Percentiles rank a stretch among this genome's conserved stretches.
phyloP scores from a whole-genome alignment of 208 protist species.

The Vickermania ingenoplastis region DNA sequence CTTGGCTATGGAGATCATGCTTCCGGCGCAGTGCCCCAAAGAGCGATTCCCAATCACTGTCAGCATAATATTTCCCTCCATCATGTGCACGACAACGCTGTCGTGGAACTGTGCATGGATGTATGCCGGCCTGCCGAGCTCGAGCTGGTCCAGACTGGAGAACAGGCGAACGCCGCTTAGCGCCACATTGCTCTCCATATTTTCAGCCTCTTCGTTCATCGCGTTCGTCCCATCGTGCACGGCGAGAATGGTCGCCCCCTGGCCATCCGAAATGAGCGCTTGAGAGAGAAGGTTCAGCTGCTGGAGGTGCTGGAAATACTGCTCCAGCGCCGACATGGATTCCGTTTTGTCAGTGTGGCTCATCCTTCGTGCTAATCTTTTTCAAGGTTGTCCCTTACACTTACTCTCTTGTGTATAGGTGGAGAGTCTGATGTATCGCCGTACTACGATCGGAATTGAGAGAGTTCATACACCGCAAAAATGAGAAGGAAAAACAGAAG shows the following conservation, averaged over 20 bases:
- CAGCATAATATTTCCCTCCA: slow-evolving; percentile 47
- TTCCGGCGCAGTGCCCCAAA: slow-evolving; percentile 65
- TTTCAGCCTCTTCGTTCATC: slow-evolving; percentile 17
- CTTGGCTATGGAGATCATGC: slow-evolving; percentile 55
- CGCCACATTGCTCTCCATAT: slow-evolving; percentile 72
- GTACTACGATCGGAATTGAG: too few relatives aligned
- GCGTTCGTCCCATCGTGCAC: neutral
- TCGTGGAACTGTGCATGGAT: slow-evolving; percentile 83
- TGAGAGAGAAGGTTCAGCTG: slow-evolving; percentile 67
- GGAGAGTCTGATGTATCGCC: too few relatives aligned
- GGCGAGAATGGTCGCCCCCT: slow-evolving; percentile 66
- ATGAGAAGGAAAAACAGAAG: too few relatives aligned
- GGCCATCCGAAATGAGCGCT: slow-evolving; percentile 68
- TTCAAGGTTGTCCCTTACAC: too few relatives aligned
- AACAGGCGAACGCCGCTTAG: slow-evolving; percentile 69
- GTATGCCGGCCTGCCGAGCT: slow-evolving; percentile 48
- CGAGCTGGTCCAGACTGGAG: slow-evolving; percentile 71
- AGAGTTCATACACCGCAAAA: too few relatives aligned
- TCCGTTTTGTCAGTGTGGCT: neutral
- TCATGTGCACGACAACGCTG: slow-evolving; percentile 59
- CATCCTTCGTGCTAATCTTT: too few relatives aligned
- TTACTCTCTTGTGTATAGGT: too few relatives aligned
- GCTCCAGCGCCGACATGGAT: slow-evolving; percentile 50
- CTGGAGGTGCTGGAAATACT: slow-evolving; percentile 85
- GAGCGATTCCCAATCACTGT: slow-evolving; percentile 75